phyloP scores from a whole-genome alignment of 768 basidiomycete genomes.

The Podaxis sp. region DNA sequence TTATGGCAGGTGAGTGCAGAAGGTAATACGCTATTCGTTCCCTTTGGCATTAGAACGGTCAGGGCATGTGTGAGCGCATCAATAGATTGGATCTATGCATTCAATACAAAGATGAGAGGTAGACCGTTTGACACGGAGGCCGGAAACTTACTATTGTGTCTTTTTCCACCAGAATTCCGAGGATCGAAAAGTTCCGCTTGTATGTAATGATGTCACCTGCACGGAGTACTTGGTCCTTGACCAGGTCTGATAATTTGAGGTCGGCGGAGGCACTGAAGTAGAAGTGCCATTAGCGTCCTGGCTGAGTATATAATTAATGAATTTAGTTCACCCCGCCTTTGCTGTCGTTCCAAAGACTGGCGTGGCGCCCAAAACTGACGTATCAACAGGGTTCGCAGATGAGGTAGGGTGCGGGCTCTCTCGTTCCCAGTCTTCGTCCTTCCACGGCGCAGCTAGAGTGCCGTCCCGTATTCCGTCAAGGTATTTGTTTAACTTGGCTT shows the following conservation, averaged over 20 bases:
- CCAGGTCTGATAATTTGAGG: conserved; percentile 44
- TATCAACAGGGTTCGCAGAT: conserved; percentile 8
- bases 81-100: conserved; percentile 41
- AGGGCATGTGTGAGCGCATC: conserved; percentile 39
- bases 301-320: no score
- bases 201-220: conserved; percentile 57
- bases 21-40: conserved; percentile 36
- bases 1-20: conserved; percentile 1
- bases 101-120: not conserved
- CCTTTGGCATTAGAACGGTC: conserved; percentile 41
- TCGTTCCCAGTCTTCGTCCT: conserved; percentile 59
- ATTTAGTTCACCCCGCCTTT: conserved; percentile 32
- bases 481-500: conserved; percentile 40
- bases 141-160: conserved; percentile 46
- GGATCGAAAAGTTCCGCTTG: conserved; percentile 41
- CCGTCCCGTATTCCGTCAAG: conserved; percentile 42
- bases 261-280: conserved; percentile 36
- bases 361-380: conserved; percentile 12
- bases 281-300: not conserved
- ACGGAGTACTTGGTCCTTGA: conserved; percentile 40
- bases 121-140: not conserved
- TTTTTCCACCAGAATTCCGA: conserved; percentile 46
- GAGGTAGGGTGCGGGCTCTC: conserved; percentile 30
- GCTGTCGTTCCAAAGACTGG: conserved; percentile 15
- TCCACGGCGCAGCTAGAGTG: conserved; percentile 54